Evolutionary conservation across 148 eudicot species (phyloP).

Genomic region (Spergularia marina): DNA sequence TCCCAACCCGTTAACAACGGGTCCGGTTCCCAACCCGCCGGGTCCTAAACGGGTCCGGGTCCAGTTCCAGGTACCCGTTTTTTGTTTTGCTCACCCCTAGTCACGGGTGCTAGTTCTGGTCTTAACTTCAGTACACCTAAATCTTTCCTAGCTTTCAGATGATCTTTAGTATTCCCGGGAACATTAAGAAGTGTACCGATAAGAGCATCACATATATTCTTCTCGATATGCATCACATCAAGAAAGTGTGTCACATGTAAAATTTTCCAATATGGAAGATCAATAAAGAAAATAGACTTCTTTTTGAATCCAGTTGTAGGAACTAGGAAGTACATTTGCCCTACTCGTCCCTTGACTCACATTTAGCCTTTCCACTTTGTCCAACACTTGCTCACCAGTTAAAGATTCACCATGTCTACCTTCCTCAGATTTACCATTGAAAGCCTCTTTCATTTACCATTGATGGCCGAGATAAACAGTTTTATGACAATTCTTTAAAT

Average conservation of each 20-base stretch:
- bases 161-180: not conserved
- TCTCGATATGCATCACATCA: not conserved
- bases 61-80: no score
- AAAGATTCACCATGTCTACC: not conserved
- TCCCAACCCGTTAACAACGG: no score
- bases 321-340: not conserved
- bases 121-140: not conserved
- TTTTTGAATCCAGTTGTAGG: not conserved
- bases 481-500: not conserved
- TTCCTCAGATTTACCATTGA: not conserved
- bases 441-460: not conserved
- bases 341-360: no score
- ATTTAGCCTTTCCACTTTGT: not conserved
- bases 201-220: constrained; percentile 4
- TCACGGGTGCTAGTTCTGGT: not conserved
- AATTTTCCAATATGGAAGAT: not conserved
- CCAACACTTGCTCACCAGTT: not conserved
- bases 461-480: not conserved
- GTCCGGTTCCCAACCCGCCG: no score
- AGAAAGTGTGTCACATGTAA: not conserved
- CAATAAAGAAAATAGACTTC: not conserved
- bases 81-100: no score
- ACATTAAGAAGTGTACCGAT: not conserved
- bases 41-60: no score
- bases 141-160: not conserved